These are phyloP conservation scores for Tuber borchii DNA, from an alignment of 495 filamentous ascomycete species.

Conservation along the genomic window DNA sequence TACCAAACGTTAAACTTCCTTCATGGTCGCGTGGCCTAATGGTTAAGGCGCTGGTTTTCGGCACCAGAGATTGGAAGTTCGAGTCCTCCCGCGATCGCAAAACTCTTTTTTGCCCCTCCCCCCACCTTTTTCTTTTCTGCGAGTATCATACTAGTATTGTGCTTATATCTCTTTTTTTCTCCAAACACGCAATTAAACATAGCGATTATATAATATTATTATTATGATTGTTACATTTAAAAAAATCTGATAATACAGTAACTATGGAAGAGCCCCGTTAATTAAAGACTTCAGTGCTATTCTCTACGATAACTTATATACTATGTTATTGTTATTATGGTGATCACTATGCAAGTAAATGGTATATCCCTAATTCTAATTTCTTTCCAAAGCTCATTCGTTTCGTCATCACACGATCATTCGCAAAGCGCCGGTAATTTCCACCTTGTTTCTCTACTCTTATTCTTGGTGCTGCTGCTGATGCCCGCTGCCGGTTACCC, in stretches of 20 bases:
- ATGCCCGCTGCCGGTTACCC: background rate
- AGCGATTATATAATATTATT: background rate
- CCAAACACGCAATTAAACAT: background rate
- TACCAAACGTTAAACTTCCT: background rate
- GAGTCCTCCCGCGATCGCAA: slow-evolving; percentile 46
- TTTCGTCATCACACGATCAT: background rate
- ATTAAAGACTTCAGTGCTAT: background rate
- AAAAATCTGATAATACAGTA: background rate
- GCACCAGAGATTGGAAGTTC: slow-evolving; percentile 50
- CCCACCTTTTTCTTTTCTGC: background rate
- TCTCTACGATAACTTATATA: background rate
- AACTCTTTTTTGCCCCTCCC: slow-evolving; percentile 7
- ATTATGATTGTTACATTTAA: background rate
- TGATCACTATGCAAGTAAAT: background rate
- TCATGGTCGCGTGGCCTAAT: slow-evolving; percentile 46
- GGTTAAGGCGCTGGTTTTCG: slow-evolving; percentile 52
- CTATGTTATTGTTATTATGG: background rate
- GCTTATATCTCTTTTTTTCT: background rate
- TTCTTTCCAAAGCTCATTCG: background rate
- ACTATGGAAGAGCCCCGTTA: background rate
- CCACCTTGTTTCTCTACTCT: background rate
- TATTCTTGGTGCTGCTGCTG: background rate
- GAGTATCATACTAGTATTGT: background rate
- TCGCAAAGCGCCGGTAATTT: background rate
- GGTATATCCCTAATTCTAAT: background rate